Percentiles rank a stretch among this genome's conserved stretches.
Conservation (phyloP, 2,329 filamentous ascomycete species). For the Colletotrichum australisinense region DNA sequence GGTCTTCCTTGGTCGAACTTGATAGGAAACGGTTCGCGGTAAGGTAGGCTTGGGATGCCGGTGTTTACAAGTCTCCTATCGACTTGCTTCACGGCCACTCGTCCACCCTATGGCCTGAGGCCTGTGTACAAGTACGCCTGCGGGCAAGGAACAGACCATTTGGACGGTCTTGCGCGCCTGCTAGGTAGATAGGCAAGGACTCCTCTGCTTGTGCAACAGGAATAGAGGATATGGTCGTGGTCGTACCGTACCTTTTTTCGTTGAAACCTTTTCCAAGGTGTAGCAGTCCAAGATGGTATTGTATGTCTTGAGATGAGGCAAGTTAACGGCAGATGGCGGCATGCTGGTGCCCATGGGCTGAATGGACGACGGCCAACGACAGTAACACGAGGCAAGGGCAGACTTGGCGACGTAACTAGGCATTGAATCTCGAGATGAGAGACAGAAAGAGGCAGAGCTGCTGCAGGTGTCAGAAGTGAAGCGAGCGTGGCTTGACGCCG, state of each 20-base stretch:
- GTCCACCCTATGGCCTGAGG: neutral
- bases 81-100: neutral
- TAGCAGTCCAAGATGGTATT: neutral
- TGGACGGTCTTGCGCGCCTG: neutral
- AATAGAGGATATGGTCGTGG: neutral
- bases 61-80: neutral
- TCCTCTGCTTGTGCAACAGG: neutral
- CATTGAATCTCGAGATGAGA: neutral
- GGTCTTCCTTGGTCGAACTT: neutral
- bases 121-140: neutral
- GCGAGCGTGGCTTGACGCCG: constrained; percentile 24
- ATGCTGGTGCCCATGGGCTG: constrained; percentile 26
- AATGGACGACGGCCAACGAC: neutral
- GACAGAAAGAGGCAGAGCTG: neutral
- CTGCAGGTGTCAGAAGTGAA: constrained; percentile 30
- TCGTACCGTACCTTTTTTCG: neutral
- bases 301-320: constrained; percentile 18
- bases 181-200: neutral
- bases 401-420: neutral
- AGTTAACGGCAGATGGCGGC: neutral
- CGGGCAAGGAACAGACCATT: constrained; percentile 2
- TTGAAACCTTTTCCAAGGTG: neutral
- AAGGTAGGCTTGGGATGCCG: neutral
- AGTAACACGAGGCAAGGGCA: constrained; percentile 22
- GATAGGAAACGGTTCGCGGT: neutral